A percentile compares a stretch with the other conserved stretches of the same genome.
Conservation (phyloP, 2,329 filamentous ascomycete genomes). For the Stemphylium vesicarium region DNA sequence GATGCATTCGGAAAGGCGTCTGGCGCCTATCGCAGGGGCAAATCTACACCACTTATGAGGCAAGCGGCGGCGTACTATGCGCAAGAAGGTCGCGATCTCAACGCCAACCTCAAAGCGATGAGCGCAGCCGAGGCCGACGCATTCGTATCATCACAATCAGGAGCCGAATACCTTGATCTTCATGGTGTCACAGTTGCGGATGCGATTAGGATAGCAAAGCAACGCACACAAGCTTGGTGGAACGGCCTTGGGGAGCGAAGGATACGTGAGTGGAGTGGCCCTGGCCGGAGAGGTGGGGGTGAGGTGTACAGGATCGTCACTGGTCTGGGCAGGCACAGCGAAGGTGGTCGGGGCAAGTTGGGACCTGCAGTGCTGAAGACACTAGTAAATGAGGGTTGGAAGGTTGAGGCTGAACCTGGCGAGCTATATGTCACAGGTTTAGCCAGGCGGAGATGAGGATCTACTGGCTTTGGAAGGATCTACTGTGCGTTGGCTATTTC, state of each 20-base stretch:
- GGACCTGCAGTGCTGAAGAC: conserved; percentile 80
- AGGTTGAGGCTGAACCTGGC: conserved; percentile 73
- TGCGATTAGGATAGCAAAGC: conserved; percentile 77
- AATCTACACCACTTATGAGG: conserved; percentile 74
- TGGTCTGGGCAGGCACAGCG: conserved; percentile 78
- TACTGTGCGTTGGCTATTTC: background rate
- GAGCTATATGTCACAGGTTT: conserved; percentile 72
- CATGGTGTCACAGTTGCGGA: conserved; percentile 84
- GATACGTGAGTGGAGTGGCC: conserved; percentile 52
- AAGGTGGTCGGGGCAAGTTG: conserved; percentile 75
- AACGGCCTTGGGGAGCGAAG: conserved; percentile 69
- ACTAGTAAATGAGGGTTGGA: conserved; percentile 82
- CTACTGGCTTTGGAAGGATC: background rate
- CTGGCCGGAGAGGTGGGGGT: conserved; percentile 51
- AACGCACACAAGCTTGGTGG: conserved; percentile 79
- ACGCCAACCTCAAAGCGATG: conserved; percentile 63
- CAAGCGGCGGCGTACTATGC: conserved; percentile 78
- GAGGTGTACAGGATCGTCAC: conserved; percentile 77
- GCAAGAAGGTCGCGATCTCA: conserved; percentile 70
- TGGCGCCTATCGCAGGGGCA: conserved; percentile 64
- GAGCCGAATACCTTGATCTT: conserved; percentile 72
- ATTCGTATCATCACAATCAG: conserved; percentile 73
- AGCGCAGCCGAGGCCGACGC: conserved; percentile 72
- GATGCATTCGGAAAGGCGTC: conserved; percentile 64
- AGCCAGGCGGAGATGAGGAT: conserved; percentile 34